Conservation (phyloP, 176 grass and related monocot species). For the Avena sativa region DNA sequence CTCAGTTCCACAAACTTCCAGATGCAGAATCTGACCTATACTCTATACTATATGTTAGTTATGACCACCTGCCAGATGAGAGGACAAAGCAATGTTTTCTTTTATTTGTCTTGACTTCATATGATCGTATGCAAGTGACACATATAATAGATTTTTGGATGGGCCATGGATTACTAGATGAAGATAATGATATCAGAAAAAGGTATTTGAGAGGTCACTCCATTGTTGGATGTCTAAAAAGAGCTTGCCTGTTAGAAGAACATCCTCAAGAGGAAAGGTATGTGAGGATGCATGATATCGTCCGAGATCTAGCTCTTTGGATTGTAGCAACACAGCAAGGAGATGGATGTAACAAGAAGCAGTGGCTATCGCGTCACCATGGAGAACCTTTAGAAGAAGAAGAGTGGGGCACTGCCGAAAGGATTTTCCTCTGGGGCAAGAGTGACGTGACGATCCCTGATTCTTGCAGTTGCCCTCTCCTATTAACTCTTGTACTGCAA, state of each 20-base stretch:
- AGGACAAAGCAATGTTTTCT: slow-evolving; percentile 17
- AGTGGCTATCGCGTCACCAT: background rate
- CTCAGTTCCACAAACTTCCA: slow-evolving; percentile 9
- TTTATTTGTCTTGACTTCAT: background rate
- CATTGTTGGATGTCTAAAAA: slow-evolving; percentile 14
- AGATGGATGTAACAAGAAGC: background rate
- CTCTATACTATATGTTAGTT: background rate
- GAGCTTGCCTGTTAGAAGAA: slow-evolving; percentile 10
- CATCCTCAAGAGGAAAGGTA: background rate
- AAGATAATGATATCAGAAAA: background rate
- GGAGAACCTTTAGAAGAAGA: background rate
- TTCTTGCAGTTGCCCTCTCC: background rate
- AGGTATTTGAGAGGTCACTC: background rate
- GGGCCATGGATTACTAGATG: slow-evolving; percentile 13
- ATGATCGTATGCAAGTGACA: background rate
- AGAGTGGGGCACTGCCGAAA: background rate
- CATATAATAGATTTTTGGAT: background rate
- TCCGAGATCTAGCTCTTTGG: slow-evolving; percentile 11
- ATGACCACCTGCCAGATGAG: slow-evolving; percentile 12
- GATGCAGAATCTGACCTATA: background rate
- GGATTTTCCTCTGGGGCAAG: background rate
- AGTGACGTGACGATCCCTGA: background rate
- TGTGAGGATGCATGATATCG: background rate
- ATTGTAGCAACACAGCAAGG: background rate
- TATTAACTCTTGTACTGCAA: background rate